phyloP scores from a whole-genome alignment of 768 basidiomycete species.

The Hortiboletus campestris region DNA sequence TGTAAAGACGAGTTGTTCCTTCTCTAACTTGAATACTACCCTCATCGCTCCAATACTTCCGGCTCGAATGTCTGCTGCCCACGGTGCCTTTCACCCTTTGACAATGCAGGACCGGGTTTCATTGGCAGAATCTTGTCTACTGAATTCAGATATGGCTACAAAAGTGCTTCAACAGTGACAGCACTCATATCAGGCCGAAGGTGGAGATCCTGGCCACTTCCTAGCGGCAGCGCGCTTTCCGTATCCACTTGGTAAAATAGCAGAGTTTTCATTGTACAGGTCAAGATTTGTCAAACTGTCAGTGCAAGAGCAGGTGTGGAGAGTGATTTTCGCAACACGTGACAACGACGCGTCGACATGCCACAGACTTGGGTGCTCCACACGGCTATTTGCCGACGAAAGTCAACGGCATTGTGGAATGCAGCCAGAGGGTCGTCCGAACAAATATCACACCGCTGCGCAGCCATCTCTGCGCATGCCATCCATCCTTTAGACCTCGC shows the following conservation, averaged over 20 bases:
- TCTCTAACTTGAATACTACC: too few species aligned
- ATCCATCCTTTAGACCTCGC: slow-evolving; percentile 1
- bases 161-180: background rate
- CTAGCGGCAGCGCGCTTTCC: too few species aligned
- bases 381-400: slow-evolving; percentile 22
- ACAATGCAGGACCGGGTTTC: background rate
- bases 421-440: slow-evolving; percentile 8
- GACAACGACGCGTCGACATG: slow-evolving; percentile 18
- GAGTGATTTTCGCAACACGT: slow-evolving; percentile 29
- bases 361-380: background rate
- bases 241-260: too few species aligned
- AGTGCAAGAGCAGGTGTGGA: background rate
- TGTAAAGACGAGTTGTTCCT: background rate
- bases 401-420: slow-evolving; percentile 25
- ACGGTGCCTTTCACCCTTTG: background rate
- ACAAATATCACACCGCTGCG: background rate
- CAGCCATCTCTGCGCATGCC: background rate
- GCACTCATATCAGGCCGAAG: background rate
- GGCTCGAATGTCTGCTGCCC: background rate
- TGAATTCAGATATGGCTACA: background rate
- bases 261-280: too few species aligned
- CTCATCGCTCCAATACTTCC: background rate
- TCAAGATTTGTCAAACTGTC: too few species aligned
- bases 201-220: background rate
- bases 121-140: background rate